Evolutionary conservation across 371 early-diverging fungal genomes (phyloP).

Genomic region (Mucor mucedo): DNA sequence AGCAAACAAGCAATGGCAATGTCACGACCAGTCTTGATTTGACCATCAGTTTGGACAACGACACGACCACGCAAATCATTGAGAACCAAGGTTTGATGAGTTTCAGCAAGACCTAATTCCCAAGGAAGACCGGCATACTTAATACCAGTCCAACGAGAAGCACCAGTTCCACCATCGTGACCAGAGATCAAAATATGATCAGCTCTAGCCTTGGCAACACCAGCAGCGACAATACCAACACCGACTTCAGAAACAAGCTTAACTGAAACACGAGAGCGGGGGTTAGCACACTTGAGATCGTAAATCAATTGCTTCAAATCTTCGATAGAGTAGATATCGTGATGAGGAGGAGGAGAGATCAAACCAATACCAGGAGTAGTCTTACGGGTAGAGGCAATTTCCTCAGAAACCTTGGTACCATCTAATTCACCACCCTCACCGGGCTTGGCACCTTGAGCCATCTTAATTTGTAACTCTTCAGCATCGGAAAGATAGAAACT

Average conservation of each 20-base stretch:
- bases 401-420: constrained; percentile 88
- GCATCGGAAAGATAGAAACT: constrained; percentile 91
- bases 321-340: constrained; percentile 97
- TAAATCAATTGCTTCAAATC: constrained; percentile 97
- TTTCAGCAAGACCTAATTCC: constrained; percentile 97
- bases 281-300: constrained; percentile 94
- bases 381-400: constrained; percentile 93
- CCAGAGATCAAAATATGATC: constrained; percentile 96
- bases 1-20: constrained; percentile 94
- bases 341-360: constrained; percentile 96
- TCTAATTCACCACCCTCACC: constrained; percentile 89
- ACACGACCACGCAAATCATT: constrained; percentile 95
- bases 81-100: constrained; percentile 94
- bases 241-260: constrained; percentile 97
- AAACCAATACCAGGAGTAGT: constrained; percentile 95
- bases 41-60: constrained; percentile 95
- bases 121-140: constrained; percentile 97
- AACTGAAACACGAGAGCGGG: constrained; percentile 89
- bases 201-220: constrained; percentile 96
- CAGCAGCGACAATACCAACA: constrained; percentile 95
- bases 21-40: constrained; percentile 96
- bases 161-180: constrained; percentile 99
- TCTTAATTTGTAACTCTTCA: constrained; percentile 97
- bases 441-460: constrained; percentile 99
- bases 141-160: constrained; percentile 97